Evolutionary conservation across 1,284 basidiomycete genomes (phyloP).

Genomic region (Violaceomyces palustris): DNA sequence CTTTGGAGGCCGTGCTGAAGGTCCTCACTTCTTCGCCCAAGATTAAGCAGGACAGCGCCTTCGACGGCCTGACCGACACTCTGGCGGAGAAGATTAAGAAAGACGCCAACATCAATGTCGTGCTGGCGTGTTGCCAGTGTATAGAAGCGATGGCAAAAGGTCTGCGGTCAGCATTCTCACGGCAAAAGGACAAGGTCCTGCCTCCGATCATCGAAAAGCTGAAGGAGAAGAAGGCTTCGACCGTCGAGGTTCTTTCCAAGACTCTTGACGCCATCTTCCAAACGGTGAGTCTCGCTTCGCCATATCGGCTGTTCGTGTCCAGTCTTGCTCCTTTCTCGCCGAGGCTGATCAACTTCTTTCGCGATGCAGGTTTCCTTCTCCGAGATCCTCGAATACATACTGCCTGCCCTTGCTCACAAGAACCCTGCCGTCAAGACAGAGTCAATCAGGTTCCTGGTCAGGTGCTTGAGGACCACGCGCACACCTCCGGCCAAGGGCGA

Average conservation of each 20-base stretch:
- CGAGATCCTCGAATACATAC: slow-evolving; percentile 79
- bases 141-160: slow-evolving; percentile 82
- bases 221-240: slow-evolving; percentile 88
- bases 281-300: too few species aligned
- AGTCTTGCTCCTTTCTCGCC: slow-evolving; percentile 20
- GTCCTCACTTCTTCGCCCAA: slow-evolving; percentile 69
- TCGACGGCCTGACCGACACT: slow-evolving; percentile 69
- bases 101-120: slow-evolving; percentile 94
- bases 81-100: slow-evolving; percentile 75
- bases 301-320: not conserved
- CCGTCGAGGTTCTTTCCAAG: slow-evolving; percentile 80
- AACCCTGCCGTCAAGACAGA: slow-evolving; percentile 97
- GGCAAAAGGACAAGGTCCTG: slow-evolving; percentile 70
- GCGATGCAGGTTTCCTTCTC: slow-evolving; percentile 63
- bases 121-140: slow-evolving; percentile 79
- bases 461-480: slow-evolving; percentile 67
- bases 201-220: slow-evolving; percentile 78
- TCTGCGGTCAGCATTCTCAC: slow-evolving; percentile 65
- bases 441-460: slow-evolving; percentile 77
- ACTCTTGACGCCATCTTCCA: slow-evolving; percentile 85
- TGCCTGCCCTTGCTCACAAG: slow-evolving; percentile 75
- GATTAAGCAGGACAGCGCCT: slow-evolving; percentile 65
- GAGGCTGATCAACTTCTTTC: too few species aligned
- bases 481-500: slow-evolving; percentile 67
- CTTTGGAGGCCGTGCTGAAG: slow-evolving; percentile 74